Evolutionary conservation across 2,329 filamentous ascomycete genomes (phyloP), one percentile per base, ranked within the genome.

Genomic region (Fragosphaeria purpurea): DNA sequence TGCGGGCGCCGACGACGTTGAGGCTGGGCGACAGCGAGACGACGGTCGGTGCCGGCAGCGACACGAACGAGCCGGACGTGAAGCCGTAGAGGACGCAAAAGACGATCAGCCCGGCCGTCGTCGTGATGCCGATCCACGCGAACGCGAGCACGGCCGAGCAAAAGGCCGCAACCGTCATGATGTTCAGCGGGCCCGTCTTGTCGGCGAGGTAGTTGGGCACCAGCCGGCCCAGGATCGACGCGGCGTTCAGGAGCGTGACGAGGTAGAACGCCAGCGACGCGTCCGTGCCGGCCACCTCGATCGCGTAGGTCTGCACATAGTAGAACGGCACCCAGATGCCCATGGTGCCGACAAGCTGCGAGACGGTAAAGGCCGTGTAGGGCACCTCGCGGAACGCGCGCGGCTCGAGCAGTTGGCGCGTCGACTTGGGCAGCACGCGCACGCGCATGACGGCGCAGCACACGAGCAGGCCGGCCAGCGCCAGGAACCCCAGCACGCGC

Each of bases 21-120:
- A 67, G 60, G 41, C 73, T 69, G 1, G 63, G 61, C 7, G 65
- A 61, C 41, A 71, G 50, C 2, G 54, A 55, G 13, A 66, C 61
- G 6, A 73, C 60, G 7, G 66, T 65, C 11, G 67, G 65, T 3
- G 69, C 67, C 13, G 65, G 63, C 39, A 74, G 60, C 41, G 63
- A 65, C 47, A 74, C 53, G 50, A 64, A 63, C 46, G 59, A 59
- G 3, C 64, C 65, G 5, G 60, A 56, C n/a, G 54, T 53, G 32
- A 63, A 56, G 40, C 65, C 65, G 48, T 65, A 63, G 22, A 65
- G 59, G 7, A 61, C 56, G 3, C 64, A 61, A 40, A 65, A 66
- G 12, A 60, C 57, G 44, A 65, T 63, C 37, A 63, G 59, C 8
- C 62, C 61, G 1, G 57, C 44, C 5, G 62, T 50, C 38, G 53